A percentile compares a stretch with the other conserved stretches of the same genome.
Conservation (phyloP, 345 rosid species). For the Murraya paniculata region DNA sequence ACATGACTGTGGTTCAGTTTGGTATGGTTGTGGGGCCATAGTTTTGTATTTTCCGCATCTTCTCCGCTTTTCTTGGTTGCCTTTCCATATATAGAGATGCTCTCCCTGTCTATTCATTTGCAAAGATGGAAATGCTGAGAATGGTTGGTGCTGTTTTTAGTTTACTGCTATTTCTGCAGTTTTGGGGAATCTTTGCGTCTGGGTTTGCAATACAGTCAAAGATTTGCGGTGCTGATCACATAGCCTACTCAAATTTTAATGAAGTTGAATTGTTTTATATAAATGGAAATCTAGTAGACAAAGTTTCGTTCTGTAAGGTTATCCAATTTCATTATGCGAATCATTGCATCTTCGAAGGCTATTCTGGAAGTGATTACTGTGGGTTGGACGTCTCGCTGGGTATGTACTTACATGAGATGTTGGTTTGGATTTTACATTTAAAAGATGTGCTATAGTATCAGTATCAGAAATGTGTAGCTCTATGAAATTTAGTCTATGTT, state of each 20-base stretch:
- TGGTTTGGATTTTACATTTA: constrained; percentile 6
- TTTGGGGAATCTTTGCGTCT: constrained; percentile 35
- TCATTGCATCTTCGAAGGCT: constrained; percentile 42
- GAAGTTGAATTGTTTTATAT: constrained; percentile 46
- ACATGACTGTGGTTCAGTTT: constrained; percentile 1
- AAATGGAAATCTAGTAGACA: constrained; percentile 55
- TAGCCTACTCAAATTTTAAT: constrained; percentile 39
- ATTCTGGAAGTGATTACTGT: constrained; percentile 33
- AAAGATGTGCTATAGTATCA: background rate
- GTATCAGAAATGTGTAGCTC: background rate
- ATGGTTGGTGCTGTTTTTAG: constrained; percentile 33
- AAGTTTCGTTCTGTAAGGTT: constrained; percentile 50
- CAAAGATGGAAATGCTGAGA: constrained; percentile 23
- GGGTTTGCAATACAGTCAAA: constrained; percentile 39
- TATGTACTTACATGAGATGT: constrained; percentile 23
- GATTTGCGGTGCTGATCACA: constrained; percentile 51
- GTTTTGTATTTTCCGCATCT: background rate
- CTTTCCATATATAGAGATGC: constrained; percentile 16
- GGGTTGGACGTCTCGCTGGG: constrained; percentile 43
- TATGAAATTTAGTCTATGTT: background rate
- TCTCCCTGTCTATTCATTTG: background rate
- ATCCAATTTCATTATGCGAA: constrained; percentile 42
- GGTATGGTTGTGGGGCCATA: constrained; percentile 13
- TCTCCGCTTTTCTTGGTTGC: background rate
- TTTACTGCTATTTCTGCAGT: constrained; percentile 42